phyloP scores from a whole-genome alignment of 352 stramenopile species.

The Phytophthora aleatoria region DNA sequence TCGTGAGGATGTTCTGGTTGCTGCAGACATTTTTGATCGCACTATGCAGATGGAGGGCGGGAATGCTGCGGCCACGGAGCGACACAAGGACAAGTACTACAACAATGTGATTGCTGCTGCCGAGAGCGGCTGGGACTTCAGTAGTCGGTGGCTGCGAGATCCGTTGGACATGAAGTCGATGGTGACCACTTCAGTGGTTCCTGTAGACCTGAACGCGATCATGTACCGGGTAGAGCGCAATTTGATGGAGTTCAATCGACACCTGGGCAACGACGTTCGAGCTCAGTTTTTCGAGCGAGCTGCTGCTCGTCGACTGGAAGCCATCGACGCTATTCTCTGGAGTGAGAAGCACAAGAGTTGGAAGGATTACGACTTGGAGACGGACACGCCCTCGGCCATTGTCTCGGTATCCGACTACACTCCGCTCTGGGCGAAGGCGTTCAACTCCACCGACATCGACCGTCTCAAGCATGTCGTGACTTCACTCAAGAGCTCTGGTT shows the following conservation, averaged over 20 bases:
- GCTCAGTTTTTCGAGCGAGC: constrained; percentile 50
- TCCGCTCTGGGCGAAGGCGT: constrained; percentile 79
- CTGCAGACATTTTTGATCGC: constrained; percentile 64
- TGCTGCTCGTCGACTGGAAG: constrained; percentile 43
- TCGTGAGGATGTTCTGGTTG: constrained; percentile 76
- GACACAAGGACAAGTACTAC: constrained; percentile 78
- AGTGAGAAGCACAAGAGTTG: constrained; percentile 54
- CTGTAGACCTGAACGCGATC: constrained; percentile 87
- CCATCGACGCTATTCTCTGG: constrained; percentile 81
- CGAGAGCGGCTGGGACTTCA: constrained; percentile 93
- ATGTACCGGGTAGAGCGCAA: constrained; percentile 83
- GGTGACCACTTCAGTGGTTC: constrained; percentile 68
- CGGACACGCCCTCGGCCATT: constrained; percentile 42
- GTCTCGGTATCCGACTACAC: constrained; percentile 75
- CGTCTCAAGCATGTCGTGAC: constrained; percentile 51
- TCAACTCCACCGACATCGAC: constrained; percentile 49
- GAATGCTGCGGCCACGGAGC: constrained; percentile 41
- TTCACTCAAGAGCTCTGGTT: constrained; percentile 56
- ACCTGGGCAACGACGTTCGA: constrained; percentile 50
- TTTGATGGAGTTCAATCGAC: constrained; percentile 63
- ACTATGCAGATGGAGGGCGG: constrained; percentile 35
- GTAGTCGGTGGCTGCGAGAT: constrained; percentile 80
- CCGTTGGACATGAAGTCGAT: constrained; percentile 74
- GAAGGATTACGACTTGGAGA: constrained; percentile 79
- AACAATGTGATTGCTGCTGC: constrained; percentile 83